Base-by-base conservation (phyloP, 306 rosid genomes). In the Vigna hirtella region DNA sequence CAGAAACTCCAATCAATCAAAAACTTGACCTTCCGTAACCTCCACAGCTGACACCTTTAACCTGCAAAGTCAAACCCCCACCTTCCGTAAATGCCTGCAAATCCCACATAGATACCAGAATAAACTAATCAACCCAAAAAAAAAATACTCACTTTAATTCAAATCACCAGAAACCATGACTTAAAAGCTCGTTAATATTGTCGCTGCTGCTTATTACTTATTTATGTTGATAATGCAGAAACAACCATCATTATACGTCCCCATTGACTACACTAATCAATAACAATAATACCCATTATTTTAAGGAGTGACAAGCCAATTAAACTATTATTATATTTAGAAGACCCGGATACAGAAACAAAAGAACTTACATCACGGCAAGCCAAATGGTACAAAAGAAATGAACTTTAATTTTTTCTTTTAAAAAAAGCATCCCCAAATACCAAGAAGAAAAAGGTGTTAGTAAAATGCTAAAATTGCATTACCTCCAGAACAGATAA, bases 21-120 rank as follows among this genome's bases (percentile, higher is more conserved):
- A 75, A 78, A 75, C 86, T 86, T 79, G 86, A 83, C 86, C 84
- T 71, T 72, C 70, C 81, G 59, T 87, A 76, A 32, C 62, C 40
- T 63, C 79, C 34, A 79, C 69, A 81, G 63, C 73, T 47, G 74
- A 78, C 56, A 48, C 76, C 69, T 56, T 72, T 79, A 42, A 67
- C 84, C 79, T 66, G 65, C 86, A 83, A 91, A 95, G 98, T 90
- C 98, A 91, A 91, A 86, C 67, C 48, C 48, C 85, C 93, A 74
- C 88, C 89, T 86, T 89, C 84, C 89, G 91, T 85, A 83, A 83
- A 79, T 74, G 89, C 86, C 93, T 87, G 93, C 79, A 89, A 91
- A 85, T 83, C 90, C 88, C 80, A 83, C 85, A 82, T 66, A 84
- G 22, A 86, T 48, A 81, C 75, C 76, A 66, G 69, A 81, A 78